phyloP scores from a whole-genome alignment of 2,329 filamentous ascomycete species.

The Plenodomus lindquistii region DNA sequence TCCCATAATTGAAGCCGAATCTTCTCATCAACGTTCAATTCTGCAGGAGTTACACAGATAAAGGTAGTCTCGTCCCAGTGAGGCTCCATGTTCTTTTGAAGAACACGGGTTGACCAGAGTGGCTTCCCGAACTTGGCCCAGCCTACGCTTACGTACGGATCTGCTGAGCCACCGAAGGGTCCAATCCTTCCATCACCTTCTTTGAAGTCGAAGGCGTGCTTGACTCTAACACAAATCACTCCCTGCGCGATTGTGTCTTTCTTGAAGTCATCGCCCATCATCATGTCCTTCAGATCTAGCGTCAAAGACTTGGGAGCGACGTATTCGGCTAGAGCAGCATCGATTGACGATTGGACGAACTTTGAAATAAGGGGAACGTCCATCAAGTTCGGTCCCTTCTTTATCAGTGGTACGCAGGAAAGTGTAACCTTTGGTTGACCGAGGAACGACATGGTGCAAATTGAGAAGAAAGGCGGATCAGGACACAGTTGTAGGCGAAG shows the following conservation, averaged over 20 bases:
- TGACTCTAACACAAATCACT: constrained; percentile 68
- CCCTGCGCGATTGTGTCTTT: constrained; percentile 70
- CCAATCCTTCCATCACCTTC: constrained; percentile 68
- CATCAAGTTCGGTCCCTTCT: constrained; percentile 72
- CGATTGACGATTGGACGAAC: constrained; percentile 74
- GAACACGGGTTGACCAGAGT: constrained; percentile 67
- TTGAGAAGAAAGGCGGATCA: constrained; percentile 76
- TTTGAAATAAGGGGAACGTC: constrained; percentile 74
- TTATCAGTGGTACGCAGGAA: constrained; percentile 71
- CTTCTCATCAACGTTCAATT: constrained; percentile 72
- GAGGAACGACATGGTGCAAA: constrained; percentile 74
- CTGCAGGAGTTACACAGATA: constrained; percentile 70
- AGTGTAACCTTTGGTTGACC: constrained; percentile 74
- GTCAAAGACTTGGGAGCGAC: constrained; percentile 77
- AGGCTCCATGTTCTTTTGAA: constrained; percentile 68
- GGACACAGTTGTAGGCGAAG: constrained; percentile 73
- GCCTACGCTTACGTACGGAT: constrained; percentile 72
- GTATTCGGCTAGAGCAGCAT: constrained; percentile 74
- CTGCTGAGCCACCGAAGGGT: constrained; percentile 63
- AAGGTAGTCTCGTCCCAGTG: constrained; percentile 72
- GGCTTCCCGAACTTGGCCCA: constrained; percentile 80
- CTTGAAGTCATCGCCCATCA: constrained; percentile 77
- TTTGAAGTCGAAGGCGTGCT: constrained; percentile 70
- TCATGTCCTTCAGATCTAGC: constrained; percentile 75
- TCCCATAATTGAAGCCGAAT: constrained; percentile 75